phyloP scores from a whole-genome alignment of 2,329 filamentous ascomycete species.

The Fusarium subtropicale region DNA sequence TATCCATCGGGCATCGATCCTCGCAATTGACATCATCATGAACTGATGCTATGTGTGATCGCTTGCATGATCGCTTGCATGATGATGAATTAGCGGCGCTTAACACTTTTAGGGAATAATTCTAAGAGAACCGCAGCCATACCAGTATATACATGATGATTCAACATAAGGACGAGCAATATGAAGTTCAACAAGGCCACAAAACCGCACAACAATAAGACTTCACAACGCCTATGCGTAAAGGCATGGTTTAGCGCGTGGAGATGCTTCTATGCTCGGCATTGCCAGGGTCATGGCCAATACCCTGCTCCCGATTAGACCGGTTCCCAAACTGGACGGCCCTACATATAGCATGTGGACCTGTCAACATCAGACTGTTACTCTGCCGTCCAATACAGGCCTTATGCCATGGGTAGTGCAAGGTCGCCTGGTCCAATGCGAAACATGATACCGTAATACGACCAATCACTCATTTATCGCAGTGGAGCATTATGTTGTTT shows the following conservation, averaged over 20 bases:
- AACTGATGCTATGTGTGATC: background rate
- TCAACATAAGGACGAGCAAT: no score
- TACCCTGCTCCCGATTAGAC: background rate
- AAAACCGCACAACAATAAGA: no score
- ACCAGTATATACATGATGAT: fast-evolving
- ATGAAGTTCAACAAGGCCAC: no score
- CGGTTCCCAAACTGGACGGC: background rate
- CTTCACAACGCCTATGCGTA: fast-evolving
- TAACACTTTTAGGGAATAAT: no score
- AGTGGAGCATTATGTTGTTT: no score
- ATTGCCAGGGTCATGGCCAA: background rate
- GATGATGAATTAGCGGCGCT: no score
- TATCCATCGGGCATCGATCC: background rate
- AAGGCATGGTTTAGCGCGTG: background rate
- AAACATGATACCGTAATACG: background rate
- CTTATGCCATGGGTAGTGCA: no score
- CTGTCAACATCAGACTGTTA: background rate
- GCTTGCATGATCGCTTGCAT: fast-evolving
- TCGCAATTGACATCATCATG: background rate
- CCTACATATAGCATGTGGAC: no score
- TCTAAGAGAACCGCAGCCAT: fast-evolving
- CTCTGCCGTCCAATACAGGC: background rate
- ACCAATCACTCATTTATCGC: background rate
- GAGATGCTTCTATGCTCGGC: fast-evolving
- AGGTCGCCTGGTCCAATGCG: background rate